Base-by-base conservation (phyloP, 1,284 basidiomycete species). In the Agaricales sp. region DNA sequence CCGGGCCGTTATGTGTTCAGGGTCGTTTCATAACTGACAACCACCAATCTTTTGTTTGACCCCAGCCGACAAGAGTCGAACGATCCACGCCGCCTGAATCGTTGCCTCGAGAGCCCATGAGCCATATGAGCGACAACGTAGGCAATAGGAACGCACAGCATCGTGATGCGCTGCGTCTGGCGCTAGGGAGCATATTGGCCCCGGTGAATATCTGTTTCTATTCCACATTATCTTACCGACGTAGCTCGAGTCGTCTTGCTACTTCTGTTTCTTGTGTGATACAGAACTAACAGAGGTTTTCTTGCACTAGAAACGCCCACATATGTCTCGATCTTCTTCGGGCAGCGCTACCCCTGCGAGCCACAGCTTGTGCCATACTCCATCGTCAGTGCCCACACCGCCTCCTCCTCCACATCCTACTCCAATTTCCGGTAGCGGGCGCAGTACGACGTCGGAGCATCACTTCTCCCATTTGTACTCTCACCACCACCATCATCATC, bases 121-220 rank as follows among this genome's bases (percentile, higher is more conserved):
- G 8, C 16, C n/a, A n/a, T 20, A 18, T 11, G 8, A n/a, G 18
- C 39, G 8, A 41, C 8, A 41, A 18, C 16, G 19, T 8, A n/a
- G 13, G 8, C 6, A 20, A 18, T 18, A 41, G 16, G n/a, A 41
- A 20, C 39, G 39, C n/a, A 18, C 46, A 68, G 25, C 70, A 71
- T 54, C 67, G 64, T 43, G 70, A 74, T 48, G 70, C 72, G 0
- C 58, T 75, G 41, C 64, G 70, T 23, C 64, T 73, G 8, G 73
- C 68, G 1, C 56, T 76, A 45, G 74, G 74, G 25, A 76, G 71
- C 54, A 74, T 76, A 16, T 57, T 76, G 13, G 62, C 67, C 35
- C 72, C 73, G 54, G 73, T 74, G 55, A 59, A 71, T 64, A 46
- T 21, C 50, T 13, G 18, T 26, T 45, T 45, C 50, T 43, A 19